Base-by-base conservation (phyloP, 78 protist genomes). In the Tieghemostelium lacteum region DNA sequence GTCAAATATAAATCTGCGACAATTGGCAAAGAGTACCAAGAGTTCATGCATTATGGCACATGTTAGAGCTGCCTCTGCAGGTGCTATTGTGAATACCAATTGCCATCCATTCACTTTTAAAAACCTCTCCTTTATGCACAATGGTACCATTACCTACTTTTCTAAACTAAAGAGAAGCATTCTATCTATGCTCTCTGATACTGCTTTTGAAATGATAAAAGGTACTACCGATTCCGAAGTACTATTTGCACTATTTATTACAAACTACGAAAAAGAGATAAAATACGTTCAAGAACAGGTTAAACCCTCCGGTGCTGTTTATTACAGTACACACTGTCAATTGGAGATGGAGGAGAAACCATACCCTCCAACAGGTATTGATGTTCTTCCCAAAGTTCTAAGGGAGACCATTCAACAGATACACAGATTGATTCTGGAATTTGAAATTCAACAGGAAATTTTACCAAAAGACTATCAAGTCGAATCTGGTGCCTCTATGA, bases 21-120 rank as follows among this genome's bases (percentile, higher is more conserved):
- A 83, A 42, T 69, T 83, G 16, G 34, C 91, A 0, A 26, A 78
- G n/a, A 78, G 66, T 5, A 69, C 78, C 0, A 83, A 83, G 24
- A 39, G 63, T 40, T 76, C 72, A 14, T 83, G 91, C 19, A 69
- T 83, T 28, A 61, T 71, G 78, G 65, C 80, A 2, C 91, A 83
- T 58, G 70, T 83, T 2, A 54, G 91, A 36, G 78, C 78, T 20
- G 91, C 91, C 22, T 39, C 63, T 42, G 72, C 91, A 1, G 91
- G 91, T n/a, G 76, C 91, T 0, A 83, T 83, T 64, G 75, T 73
- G 14, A 69, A 39, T 20, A 83, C 73, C 28, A 83, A 83, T 58
- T 83, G 91, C 54, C 91, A 83, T 45, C 91, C 91, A 16, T 83
- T 83, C 31, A 83, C 91, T 31, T 83, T 26, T 70, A 83, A 62